These are phyloP conservation scores for Periconia sp. DNA, from an alignment of 2,329 filamentous ascomycete species.

Conservation along the genomic window DNA sequence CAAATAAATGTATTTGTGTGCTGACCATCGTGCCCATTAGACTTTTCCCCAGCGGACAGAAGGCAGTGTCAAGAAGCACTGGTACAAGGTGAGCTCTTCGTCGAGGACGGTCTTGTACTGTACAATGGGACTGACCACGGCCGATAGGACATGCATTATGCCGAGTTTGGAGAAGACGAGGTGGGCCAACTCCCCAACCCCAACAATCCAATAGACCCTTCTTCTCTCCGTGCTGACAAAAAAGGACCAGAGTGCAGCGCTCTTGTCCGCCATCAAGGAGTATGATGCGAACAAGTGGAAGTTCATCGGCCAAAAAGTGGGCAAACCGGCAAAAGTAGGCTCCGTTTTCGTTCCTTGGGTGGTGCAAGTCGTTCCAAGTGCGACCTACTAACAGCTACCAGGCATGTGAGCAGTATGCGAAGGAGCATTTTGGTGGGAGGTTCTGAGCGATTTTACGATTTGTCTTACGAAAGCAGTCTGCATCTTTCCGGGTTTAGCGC, in stretches of 20 bases:
- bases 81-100: constrained; percentile 82
- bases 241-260: constrained; percentile 65
- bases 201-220: constrained; percentile 1
- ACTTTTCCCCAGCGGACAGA: constrained; percentile 92
- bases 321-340: constrained; percentile 90
- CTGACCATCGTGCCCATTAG: constrained; percentile 49
- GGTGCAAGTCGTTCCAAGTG: constrained; percentile 1
- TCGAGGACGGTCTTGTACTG: constrained; percentile 13
- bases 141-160: constrained; percentile 93
- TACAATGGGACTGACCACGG: constrained; percentile 23
- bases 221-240: constrained; percentile 24
- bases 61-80: constrained; percentile 98
- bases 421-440: constrained; percentile 79
- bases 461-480: constrained; percentile 43
- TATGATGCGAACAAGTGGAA: constrained; percentile 99
- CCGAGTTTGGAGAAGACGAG: constrained; percentile 97
- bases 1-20: background rate
- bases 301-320: constrained; percentile 91
- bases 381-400: constrained; percentile 39
- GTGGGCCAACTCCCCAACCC: constrained; percentile 51
- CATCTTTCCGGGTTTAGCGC: constrained; percentile 38
- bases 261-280: constrained; percentile 94
- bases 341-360: constrained; percentile 5
- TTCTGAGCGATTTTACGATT: constrained; percentile 38
- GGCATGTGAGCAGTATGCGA: constrained; percentile 91